A percentile compares a stretch with the other conserved stretches of the same genome.
Conservation (phyloP, 345 rosid genomes). For the Citrus hindsii region DNA sequence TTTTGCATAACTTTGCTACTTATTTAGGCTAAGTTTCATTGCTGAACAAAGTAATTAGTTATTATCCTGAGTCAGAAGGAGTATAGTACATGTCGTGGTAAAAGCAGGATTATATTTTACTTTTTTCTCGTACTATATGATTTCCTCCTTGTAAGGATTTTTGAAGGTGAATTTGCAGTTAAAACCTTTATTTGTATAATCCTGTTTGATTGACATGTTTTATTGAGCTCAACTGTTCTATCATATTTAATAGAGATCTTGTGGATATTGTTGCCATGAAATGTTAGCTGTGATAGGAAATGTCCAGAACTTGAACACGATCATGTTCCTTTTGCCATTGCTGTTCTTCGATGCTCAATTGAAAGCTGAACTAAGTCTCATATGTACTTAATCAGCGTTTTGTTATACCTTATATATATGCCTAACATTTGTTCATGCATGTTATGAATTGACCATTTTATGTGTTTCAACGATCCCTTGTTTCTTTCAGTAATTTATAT, state of each 20-base stretch:
- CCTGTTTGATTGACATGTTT: neutral
- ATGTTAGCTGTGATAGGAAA: neutral
- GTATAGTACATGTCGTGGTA: neutral
- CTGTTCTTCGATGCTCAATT: neutral
- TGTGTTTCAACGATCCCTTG: neutral
- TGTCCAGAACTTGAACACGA: neutral
- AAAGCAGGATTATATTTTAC: neutral
- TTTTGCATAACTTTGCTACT: neutral
- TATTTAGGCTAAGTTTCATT: neutral
- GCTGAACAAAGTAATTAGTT: neutral
- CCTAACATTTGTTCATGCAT: neutral
- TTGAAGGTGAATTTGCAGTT: neutral
- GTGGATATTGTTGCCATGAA: neutral
- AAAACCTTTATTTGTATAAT: neutral
- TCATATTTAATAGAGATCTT: neutral
- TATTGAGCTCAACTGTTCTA: neutral
- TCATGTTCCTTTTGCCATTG: neutral
- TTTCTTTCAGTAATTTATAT: neutral
- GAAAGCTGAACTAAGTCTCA: neutral
- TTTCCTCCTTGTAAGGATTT: neutral
- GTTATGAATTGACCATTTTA: neutral
- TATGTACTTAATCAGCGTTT: neutral
- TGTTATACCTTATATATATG: neutral
- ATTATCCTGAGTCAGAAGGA: neutral
- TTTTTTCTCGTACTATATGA: neutral